Evolutionary conservation across 2,329 filamentous ascomycete genomes (phyloP).

Genomic region (Pezicula radicicola): DNA sequence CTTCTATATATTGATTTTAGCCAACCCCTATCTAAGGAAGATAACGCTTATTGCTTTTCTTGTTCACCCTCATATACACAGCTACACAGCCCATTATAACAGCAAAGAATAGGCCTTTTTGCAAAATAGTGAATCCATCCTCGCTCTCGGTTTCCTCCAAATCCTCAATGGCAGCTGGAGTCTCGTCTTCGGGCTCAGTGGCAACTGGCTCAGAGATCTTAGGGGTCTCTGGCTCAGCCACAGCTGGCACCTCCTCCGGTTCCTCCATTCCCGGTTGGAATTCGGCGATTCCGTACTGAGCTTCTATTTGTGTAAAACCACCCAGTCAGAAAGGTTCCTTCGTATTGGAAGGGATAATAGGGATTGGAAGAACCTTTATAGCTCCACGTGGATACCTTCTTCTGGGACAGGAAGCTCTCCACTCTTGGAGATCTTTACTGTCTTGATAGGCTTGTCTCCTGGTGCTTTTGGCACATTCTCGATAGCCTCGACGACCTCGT

Average conservation of each 20-base stretch:
- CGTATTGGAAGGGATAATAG: constrained; percentile 13
- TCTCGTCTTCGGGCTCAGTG: constrained; percentile 5
- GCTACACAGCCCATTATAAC: constrained; percentile 44
- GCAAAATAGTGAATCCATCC: constrained; percentile 39
- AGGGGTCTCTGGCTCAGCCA: constrained; percentile 8
- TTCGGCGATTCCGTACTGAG: constrained; percentile 27
- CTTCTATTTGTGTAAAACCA: constrained; percentile 18
- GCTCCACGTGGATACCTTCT: constrained; percentile 92
- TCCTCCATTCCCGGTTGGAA: constrained; percentile 26
- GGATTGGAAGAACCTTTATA: constrained; percentile 52
- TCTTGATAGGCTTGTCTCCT: constrained; percentile 66
- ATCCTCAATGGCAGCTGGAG: constrained; percentile 13
- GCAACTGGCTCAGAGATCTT: constrained; percentile 6
- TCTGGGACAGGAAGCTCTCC: constrained; percentile 78
- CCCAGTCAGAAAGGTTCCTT: constrained; percentile 26
- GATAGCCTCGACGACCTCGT: constrained; percentile 76
- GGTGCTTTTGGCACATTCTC: constrained; percentile 64
- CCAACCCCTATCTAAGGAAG: no score
- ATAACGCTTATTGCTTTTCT: constrained; percentile 26
- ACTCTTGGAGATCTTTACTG: constrained; percentile 77
- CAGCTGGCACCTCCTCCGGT: constrained; percentile 14
- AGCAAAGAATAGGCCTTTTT: constrained; percentile 49
- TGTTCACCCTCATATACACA: constrained; percentile 41
- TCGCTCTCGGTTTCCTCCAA: constrained; percentile 26
- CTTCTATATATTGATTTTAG: background rate